These are phyloP conservation scores for Cytospora chrysosperma DNA, from an alignment of 2,329 filamentous ascomycete species.

Conservation along the genomic window DNA sequence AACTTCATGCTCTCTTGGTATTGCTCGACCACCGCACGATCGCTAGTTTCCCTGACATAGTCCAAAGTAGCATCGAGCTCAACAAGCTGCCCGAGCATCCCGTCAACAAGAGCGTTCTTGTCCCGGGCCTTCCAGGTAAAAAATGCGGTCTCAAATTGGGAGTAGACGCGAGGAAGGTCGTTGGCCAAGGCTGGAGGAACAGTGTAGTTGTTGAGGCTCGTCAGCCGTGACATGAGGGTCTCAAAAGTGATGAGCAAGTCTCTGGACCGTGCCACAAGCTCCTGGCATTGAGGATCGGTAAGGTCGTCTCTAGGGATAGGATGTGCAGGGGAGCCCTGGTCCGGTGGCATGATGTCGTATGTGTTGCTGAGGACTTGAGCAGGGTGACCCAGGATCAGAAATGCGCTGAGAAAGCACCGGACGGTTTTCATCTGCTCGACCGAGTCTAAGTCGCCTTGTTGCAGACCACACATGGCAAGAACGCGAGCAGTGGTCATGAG, in stretches of 20 bases:
- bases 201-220: constrained; percentile 64
- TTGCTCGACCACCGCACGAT: constrained; percentile 70
- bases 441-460: constrained; percentile 62
- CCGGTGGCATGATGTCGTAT: constrained; percentile 56
- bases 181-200: constrained; percentile 62
- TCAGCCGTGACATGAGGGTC: constrained; percentile 65
- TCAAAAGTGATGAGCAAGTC: constrained; percentile 79
- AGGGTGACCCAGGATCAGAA: constrained; percentile 76
- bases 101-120: constrained; percentile 73
- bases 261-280: constrained; percentile 74
- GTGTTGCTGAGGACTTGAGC: constrained; percentile 75
- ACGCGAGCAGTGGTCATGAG: constrained; percentile 65
- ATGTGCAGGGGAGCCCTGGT: constrained; percentile 48
- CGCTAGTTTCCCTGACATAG: constrained; percentile 75
- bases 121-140: constrained; percentile 83
- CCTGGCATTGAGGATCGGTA: constrained; percentile 63
- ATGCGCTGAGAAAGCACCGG: constrained; percentile 76
- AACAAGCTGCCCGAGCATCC: constrained; percentile 84
- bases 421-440: constrained; percentile 69
- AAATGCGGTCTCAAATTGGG: constrained; percentile 74
- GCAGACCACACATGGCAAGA: constrained; percentile 67
- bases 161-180: constrained; percentile 66
- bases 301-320: constrained; percentile 52
- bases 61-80: constrained; percentile 82
- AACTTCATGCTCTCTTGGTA: constrained; percentile 78